phyloP scores from a whole-genome alignment of 2,329 filamentous ascomycete genomes.

The Colletotrichum sidae region DNA sequence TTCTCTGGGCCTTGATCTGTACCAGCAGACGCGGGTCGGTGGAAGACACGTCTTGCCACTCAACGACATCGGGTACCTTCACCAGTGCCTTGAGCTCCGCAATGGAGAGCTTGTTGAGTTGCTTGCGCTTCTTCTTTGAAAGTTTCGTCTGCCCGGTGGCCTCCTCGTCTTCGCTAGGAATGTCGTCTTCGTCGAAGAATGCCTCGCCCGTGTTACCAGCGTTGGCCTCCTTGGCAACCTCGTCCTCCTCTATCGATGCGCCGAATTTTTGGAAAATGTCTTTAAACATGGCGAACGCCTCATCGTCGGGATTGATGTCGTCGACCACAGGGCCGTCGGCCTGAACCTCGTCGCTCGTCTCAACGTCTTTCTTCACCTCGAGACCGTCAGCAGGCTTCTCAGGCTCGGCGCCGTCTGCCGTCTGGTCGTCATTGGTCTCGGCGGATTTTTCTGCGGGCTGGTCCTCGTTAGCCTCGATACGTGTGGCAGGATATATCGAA shows the following conservation, averaged over 20 bases:
- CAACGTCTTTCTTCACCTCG: conserved; percentile 56
- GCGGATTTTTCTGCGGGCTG: conserved; percentile 36
- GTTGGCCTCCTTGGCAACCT: conserved; percentile 72
- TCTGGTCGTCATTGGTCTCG: conserved; percentile 42
- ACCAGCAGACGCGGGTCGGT: conserved; percentile 90
- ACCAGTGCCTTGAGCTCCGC: conserved; percentile 95
- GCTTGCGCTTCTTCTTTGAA: conserved; percentile 95
- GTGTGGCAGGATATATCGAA: neutral
- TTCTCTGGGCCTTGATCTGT: conserved; percentile 93
- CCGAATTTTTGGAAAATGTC: conserved; percentile 86
- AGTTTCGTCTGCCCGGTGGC: conserved; percentile 73
- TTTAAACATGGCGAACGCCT: conserved; percentile 86
- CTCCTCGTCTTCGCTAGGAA: conserved; percentile 86
- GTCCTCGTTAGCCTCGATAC: conserved; percentile 13
- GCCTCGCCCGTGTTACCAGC: conserved; percentile 85
- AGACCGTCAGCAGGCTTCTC: conserved; percentile 49
- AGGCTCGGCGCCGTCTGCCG: conserved; percentile 41
- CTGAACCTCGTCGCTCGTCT: conserved; percentile 49
- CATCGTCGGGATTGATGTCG: conserved; percentile 78
- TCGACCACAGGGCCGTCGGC: conserved; percentile 62
- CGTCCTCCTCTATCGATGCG: conserved; percentile 71
- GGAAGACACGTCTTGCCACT: conserved; percentile 96
- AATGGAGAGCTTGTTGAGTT: conserved; percentile 90
- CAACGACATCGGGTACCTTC: conserved; percentile 90
- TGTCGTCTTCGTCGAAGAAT: conserved; percentile 85